Evolutionary conservation across 805 yeast species (phyloP).

Genomic region (Starmerella khaoyaiensis): DNA sequence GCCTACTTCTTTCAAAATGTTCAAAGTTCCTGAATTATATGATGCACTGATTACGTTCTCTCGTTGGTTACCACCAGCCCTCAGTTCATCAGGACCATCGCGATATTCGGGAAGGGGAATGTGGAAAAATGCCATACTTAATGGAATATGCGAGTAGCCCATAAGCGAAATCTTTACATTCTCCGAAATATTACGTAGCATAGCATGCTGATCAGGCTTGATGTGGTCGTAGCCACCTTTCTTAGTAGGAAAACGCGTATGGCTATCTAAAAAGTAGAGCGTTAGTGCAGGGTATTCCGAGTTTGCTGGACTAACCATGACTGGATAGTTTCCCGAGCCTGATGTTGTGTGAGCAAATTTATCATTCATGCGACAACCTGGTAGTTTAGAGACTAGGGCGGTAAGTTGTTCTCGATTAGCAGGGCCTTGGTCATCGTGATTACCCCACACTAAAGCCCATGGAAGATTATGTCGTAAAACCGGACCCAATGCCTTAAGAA

Average conservation of each 20-base stretch:
- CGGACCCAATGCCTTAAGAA: constrained; percentile 65
- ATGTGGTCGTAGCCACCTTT: constrained; percentile 71
- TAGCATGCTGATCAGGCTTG: constrained; percentile 53
- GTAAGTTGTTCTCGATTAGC: constrained; percentile 48
- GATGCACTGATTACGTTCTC: constrained; percentile 75
- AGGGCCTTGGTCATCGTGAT: constrained; percentile 86
- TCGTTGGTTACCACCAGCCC: constrained; percentile 39
- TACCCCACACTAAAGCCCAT: constrained; percentile 76
- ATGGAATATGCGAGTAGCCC: constrained; percentile 33
- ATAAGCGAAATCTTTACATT: constrained; percentile 25
- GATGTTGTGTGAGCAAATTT: constrained; percentile 50
- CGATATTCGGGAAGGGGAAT: constrained; percentile 83
- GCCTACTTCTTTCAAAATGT: constrained; percentile 47
- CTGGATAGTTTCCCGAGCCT: constrained; percentile 78
- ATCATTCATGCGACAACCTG: constrained; percentile 37
- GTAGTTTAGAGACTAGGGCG: constrained; percentile 43
- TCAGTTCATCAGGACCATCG: constrained; percentile 25
- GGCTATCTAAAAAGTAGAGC: constrained; percentile 74
- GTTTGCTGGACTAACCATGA: constrained; percentile 28
- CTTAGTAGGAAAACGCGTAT: constrained; percentile 46
- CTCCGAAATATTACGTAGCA: constrained; percentile 33
- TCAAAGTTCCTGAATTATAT: constrained; percentile 54
- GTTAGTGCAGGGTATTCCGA: constrained; percentile 36
- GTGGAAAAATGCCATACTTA: constrained; percentile 86
- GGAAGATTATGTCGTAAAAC: constrained; percentile 59